Percentiles rank a stretch among this genome's conserved stretches.
Evolutionary conservation across 176 grass and related monocot species (phyloP).

Genomic region (Bromus sterilis): DNA sequence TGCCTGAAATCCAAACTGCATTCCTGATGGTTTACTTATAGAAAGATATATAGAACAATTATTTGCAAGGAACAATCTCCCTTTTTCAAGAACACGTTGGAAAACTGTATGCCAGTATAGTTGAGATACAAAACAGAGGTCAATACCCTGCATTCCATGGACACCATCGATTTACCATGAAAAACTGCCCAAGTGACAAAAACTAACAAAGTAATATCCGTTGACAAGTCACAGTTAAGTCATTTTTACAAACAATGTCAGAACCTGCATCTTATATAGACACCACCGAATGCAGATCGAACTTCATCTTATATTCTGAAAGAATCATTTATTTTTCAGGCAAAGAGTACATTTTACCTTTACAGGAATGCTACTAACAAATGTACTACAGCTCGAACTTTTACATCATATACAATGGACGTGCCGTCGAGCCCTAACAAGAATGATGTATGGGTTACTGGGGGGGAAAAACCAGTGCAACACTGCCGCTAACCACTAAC

Average conservation of each 20-base stretch:
- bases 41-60: too few relatives aligned
- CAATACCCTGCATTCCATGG: too few relatives aligned
- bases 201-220: too few relatives aligned
- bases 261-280: not conserved
- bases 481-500: not conserved
- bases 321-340: not conserved
- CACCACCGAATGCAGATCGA: not conserved
- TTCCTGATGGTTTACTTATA: too few relatives aligned
- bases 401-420: not conserved
- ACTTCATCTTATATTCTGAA: not conserved
- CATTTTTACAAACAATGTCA: not conserved
- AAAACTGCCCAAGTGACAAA: too few relatives aligned
- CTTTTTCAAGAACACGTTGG: too few relatives aligned
- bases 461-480: not conserved
- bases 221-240: not conserved
- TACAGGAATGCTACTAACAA: not conserved
- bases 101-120: too few relatives aligned
- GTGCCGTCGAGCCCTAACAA: not conserved
- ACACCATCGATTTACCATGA: too few relatives aligned
- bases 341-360: not conserved
- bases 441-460: not conserved
- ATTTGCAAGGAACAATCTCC: too few relatives aligned
- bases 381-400: not conserved
- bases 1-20: too few relatives aligned
- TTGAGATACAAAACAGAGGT: too few relatives aligned